Conservation (phyloP, 345 rosid genomes). For the Chamaenerion angustifolium region DNA sequence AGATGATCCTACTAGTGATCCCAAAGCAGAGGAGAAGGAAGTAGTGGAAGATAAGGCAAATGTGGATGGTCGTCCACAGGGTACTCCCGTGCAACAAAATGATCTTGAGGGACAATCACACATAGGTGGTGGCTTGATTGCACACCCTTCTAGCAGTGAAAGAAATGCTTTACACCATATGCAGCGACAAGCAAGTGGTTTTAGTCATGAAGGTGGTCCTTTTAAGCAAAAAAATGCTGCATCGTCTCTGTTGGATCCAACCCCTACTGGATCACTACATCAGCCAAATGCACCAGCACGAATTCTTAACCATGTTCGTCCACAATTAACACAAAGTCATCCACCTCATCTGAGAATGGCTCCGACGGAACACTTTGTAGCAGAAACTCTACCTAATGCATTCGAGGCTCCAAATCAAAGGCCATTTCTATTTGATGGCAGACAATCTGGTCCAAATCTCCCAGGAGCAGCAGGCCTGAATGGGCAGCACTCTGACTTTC, state of each 20-base stretch:
- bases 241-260: slow-evolving; percentile 24
- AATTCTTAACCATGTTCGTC: slow-evolving; percentile 22
- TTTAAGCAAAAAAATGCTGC: slow-evolving; percentile 27
- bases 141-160: slow-evolving; percentile 4
- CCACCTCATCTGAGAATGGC: slow-evolving; percentile 10
- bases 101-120: slow-evolving; percentile 13
- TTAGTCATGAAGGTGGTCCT: slow-evolving; percentile 11
- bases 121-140: not conserved
- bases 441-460: slow-evolving; percentile 17
- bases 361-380: slow-evolving; percentile 16
- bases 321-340: slow-evolving; percentile 12
- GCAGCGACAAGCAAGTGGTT: slow-evolving; percentile 11
- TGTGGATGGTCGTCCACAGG: slow-evolving; percentile 14
- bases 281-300: slow-evolving; percentile 18
- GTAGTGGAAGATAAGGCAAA: slow-evolving; percentile 15
- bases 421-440: slow-evolving; percentile 20
- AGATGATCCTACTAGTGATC: slow-evolving; percentile 13
- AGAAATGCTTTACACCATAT: slow-evolving; percentile 6
- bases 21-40: slow-evolving; percentile 10
- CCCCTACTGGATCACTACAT: slow-evolving; percentile 23
- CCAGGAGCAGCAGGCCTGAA: not conserved
- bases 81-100: slow-evolving; percentile 16
- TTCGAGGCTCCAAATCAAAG: slow-evolving; percentile 12
- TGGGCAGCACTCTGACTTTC: slow-evolving; percentile 1
- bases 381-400: slow-evolving; percentile 8